Conservation (phyloP, 208 protist species). For the Crithidia brevicula region DNA sequence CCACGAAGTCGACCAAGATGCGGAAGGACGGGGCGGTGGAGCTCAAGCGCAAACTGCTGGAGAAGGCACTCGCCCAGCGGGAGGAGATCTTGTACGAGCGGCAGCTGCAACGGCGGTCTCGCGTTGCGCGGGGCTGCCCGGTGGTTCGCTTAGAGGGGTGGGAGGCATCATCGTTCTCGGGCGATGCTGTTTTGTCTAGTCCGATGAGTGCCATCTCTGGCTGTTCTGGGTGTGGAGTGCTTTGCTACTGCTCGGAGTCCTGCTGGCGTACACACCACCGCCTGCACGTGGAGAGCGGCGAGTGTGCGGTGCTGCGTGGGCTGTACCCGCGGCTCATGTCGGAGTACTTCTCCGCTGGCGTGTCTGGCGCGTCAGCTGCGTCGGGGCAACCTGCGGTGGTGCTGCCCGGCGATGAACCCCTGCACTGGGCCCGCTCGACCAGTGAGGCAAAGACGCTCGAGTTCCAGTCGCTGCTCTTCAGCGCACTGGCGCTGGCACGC, state of each 20-base stretch:
- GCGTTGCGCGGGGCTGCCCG: neutral
- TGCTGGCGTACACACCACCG: slow-evolving; percentile 47
- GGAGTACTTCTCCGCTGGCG: slow-evolving; percentile 37
- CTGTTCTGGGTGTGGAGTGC: slow-evolving; percentile 61
- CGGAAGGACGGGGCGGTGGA: slow-evolving; percentile 50
- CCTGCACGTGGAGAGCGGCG: slow-evolving; percentile 45
- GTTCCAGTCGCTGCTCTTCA: slow-evolving; percentile 52
- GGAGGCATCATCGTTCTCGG: too few relatives aligned
- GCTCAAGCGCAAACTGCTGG: slow-evolving; percentile 43
- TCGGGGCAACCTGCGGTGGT: neutral
- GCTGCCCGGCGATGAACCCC: slow-evolving; percentile 42
- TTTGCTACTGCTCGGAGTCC: slow-evolving; percentile 58
- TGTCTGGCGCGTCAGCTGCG: slow-evolving; percentile 11
- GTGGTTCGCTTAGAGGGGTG: slow-evolving; percentile 20
- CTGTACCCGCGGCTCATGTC: slow-evolving; percentile 66
- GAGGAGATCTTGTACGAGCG: slow-evolving; percentile 37
- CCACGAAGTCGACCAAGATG: slow-evolving; percentile 52
- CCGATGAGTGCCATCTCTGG: slow-evolving; percentile 48
- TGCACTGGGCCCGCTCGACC: slow-evolving; percentile 50
- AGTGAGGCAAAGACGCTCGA: slow-evolving; percentile 54
- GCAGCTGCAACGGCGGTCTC: slow-evolving; percentile 12
- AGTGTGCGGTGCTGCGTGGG: slow-evolving; percentile 53
- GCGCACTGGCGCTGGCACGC: slow-evolving; percentile 34
- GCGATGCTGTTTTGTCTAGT: neutral
- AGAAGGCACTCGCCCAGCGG: slow-evolving; percentile 36